phyloP scores from a whole-genome alignment of 352 stramenopile genomes.

The Saprolegnia parasitica region DNA sequence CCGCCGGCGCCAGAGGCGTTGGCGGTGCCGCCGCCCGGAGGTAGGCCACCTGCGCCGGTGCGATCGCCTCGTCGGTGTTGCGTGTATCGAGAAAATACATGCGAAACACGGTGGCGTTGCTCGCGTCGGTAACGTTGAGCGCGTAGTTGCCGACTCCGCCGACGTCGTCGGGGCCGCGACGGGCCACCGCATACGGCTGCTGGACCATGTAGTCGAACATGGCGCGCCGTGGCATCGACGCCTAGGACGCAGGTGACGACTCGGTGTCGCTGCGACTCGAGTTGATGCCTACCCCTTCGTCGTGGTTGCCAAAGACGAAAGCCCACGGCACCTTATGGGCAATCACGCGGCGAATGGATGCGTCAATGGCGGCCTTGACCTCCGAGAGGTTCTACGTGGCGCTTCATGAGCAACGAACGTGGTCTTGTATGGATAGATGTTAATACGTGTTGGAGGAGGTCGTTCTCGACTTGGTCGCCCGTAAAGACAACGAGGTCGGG shows the following conservation, averaged over 20 bases:
- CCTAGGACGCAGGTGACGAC: constrained; percentile 21
- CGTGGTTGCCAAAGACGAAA: constrained; percentile 60
- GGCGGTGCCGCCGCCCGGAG: constrained; percentile 35
- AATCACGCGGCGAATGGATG: constrained; percentile 37
- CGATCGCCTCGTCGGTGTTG: constrained; percentile 47
- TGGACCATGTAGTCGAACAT: constrained; percentile 38
- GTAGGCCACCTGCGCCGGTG: constrained; percentile 45
- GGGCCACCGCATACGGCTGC: constrained; percentile 41
- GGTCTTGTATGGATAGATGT: not conserved
- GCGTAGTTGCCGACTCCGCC: constrained; percentile 57
- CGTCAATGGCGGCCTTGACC: constrained; percentile 41
- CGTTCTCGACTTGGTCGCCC: constrained; percentile 47
- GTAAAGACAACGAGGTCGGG: constrained; percentile 58
- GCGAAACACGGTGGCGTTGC: constrained; percentile 39
- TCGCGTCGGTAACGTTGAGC: constrained; percentile 41
- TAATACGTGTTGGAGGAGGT: constrained; percentile 16
- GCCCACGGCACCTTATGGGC: constrained; percentile 45
- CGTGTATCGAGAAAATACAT: constrained; percentile 64
- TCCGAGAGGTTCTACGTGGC: constrained; percentile 5
- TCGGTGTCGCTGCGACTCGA: not conserved
- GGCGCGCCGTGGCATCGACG: constrained; percentile 35
- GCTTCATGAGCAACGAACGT: not conserved
- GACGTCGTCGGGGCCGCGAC: constrained; percentile 35
- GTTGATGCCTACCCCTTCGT: constrained; percentile 31
- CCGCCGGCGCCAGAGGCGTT: constrained; percentile 32